These are phyloP conservation scores for Zangia roseola DNA, from an alignment of 768 basidiomycete genomes.

Conservation along the genomic window DNA sequence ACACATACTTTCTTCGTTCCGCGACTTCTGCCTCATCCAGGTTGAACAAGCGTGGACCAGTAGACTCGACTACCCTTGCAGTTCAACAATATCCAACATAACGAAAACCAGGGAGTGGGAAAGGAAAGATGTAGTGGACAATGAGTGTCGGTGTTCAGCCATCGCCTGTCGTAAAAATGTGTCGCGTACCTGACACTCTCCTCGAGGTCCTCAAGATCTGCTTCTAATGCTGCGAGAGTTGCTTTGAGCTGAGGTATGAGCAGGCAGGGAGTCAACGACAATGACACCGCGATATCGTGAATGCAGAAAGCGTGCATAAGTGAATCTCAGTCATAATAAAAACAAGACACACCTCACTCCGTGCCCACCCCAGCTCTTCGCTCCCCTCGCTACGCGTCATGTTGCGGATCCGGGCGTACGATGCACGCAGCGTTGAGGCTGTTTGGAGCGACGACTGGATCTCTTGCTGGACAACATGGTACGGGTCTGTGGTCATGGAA, in stretches of 20 bases:
- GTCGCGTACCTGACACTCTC: conserved; percentile 78
- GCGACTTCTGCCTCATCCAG: conserved; percentile 76
- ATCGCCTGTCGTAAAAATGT: too few species aligned
- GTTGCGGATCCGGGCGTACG: conserved; percentile 75
- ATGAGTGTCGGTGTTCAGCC: too few species aligned
- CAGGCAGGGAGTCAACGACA: too few species aligned
- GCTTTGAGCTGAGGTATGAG: conserved; percentile 59
- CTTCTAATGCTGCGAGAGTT: conserved; percentile 74
- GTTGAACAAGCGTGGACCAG: conserved; percentile 81
- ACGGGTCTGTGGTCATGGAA: conserved; percentile 75
- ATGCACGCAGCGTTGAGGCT: conserved; percentile 68
- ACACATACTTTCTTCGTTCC: conserved; percentile 73
- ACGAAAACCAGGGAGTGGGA: too few species aligned
- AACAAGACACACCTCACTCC: conserved; percentile 56
- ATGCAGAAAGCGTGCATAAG: too few species aligned
- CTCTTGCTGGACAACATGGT: conserved; percentile 83
- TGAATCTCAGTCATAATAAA: neutral
- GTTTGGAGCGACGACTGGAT: conserved; percentile 73
- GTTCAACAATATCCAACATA: neutral
- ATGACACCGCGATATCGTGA: too few species aligned
- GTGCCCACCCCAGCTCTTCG: conserved; percentile 78
- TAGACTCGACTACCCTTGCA: conserved; percentile 79
- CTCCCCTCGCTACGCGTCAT: conserved; percentile 64
- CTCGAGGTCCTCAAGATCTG: conserved; percentile 90
- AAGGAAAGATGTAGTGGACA: too few species aligned